Evolutionary conservation across 208 protist genomes (phyloP).

Genomic region (Crithidia acanthocephali): DNA sequence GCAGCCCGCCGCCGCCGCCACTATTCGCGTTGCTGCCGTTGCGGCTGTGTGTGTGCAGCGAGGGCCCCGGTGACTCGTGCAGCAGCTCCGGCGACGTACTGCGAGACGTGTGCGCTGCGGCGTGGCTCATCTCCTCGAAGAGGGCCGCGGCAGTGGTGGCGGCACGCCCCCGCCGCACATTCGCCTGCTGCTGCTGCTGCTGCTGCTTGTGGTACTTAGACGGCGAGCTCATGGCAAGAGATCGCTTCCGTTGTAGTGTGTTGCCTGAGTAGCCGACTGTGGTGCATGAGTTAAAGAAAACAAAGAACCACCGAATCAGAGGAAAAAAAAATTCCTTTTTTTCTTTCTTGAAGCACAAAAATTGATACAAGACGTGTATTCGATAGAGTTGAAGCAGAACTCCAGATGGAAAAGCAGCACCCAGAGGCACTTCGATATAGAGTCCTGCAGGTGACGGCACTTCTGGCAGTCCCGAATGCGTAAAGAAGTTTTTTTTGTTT

Average conservation of each 20-base stretch:
- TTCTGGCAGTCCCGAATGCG: too few relatives aligned
- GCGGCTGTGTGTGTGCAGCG: background rate
- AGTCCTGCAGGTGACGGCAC: too few relatives aligned
- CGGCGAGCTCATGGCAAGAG: background rate
- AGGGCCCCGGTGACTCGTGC: background rate
- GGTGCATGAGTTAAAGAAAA: too few relatives aligned
- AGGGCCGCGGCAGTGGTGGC: constrained; percentile 8
- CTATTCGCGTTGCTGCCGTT: background rate
- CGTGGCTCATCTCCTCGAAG: constrained; percentile 13
- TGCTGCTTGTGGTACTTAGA: background rate
- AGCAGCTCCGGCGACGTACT: background rate
- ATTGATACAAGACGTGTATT: too few relatives aligned
- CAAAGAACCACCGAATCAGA: too few relatives aligned
- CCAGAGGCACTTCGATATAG: too few relatives aligned
- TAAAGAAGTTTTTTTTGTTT: too few relatives aligned
- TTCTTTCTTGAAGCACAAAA: too few relatives aligned
- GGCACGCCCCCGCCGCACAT: background rate
- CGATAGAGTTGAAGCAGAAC: too few relatives aligned
- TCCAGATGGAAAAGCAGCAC: too few relatives aligned
- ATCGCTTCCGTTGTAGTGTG: background rate
- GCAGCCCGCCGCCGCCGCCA: too few relatives aligned
- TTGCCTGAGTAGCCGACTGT: background rate
- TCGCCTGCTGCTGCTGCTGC: background rate
- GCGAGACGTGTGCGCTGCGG: background rate
- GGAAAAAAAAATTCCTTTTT: too few relatives aligned